A percentile compares a stretch with the other conserved stretches of the same genome.
phyloP scores from a whole-genome alignment of 2,329 filamentous ascomycete species.

The Fusarium pininemorale region DNA sequence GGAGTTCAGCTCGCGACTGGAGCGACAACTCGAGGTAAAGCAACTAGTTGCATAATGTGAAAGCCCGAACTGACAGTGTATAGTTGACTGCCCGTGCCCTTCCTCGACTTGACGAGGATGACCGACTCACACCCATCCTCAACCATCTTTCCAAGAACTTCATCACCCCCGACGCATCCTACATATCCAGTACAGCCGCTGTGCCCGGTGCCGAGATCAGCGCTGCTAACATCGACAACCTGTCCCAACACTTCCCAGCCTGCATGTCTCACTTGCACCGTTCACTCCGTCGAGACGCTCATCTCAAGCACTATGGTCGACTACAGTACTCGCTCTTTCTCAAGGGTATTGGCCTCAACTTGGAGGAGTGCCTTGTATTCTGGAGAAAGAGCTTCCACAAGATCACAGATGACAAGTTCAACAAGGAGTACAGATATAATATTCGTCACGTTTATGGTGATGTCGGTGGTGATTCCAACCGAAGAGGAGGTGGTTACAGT shows the following conservation, averaged over 20 bases:
- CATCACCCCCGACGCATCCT: slow-evolving; percentile 86
- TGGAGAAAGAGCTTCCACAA: slow-evolving; percentile 89
- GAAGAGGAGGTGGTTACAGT: slow-evolving; percentile 86
- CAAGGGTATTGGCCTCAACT: slow-evolving; percentile 89
- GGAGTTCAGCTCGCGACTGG: slow-evolving; percentile 83
- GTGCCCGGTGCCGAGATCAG: slow-evolving; percentile 78
- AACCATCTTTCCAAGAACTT: slow-evolving; percentile 94
- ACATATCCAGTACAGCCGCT: slow-evolving; percentile 69
- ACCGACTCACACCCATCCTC: slow-evolving; percentile 77
- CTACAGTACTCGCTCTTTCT: slow-evolving; percentile 96
- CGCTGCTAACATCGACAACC: slow-evolving; percentile 79
- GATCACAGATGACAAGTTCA: slow-evolving; percentile 92
- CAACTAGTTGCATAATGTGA: too few species aligned
- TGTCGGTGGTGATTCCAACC: slow-evolving; percentile 90
- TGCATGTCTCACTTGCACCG: slow-evolving; percentile 95
- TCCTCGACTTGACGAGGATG: slow-evolving; percentile 94
- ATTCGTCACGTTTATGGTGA: slow-evolving; percentile 95
- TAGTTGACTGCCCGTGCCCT: slow-evolving; percentile 89
- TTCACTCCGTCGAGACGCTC: slow-evolving; percentile 84
- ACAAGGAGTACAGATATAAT: slow-evolving; percentile 98
- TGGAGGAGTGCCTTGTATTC: slow-evolving; percentile 93
- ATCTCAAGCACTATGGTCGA: slow-evolving; percentile 92
- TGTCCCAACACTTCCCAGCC: slow-evolving; percentile 85
- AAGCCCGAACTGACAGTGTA: background rate
- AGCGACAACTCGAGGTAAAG: slow-evolving; percentile 81